phyloP scores from a whole-genome alignment of 192 early-diverging fungal genomes.

The Mortierella antarctica region DNA sequence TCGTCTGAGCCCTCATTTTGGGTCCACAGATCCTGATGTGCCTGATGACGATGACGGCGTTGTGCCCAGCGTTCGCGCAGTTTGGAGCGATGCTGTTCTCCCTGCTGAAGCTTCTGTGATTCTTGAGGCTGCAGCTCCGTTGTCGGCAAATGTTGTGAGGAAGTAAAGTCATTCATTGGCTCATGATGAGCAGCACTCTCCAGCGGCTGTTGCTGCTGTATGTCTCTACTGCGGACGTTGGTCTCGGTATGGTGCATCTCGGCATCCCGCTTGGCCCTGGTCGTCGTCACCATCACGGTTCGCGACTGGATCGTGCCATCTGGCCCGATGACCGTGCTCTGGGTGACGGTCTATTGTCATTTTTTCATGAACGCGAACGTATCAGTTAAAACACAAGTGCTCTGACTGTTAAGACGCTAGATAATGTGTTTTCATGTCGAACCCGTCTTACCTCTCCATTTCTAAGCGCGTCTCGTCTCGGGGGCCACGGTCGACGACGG shows the following conservation, averaged over 20 bases:
- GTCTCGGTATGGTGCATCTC: constrained; percentile 9
- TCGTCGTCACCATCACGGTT: constrained; percentile 20
- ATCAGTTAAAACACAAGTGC: neutral
- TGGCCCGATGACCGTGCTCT: constrained; percentile 24
- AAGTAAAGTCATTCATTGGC: no score
- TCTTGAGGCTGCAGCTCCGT: no score
- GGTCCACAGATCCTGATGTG: neutral
- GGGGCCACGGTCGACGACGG: neutral
- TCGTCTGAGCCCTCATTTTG: neutral
- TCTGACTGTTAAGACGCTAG: neutral
- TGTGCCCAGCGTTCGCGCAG: neutral
- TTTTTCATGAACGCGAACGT: neutral
- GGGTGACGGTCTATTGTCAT: constrained; percentile 10
- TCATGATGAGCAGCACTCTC: no score
- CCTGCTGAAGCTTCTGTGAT: no score
- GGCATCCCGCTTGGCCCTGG: neutral
- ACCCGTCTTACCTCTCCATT: neutral
- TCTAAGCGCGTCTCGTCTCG: neutral
- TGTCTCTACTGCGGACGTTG: neutral
- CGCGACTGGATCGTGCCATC: constrained; percentile 30
- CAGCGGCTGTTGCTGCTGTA: no score
- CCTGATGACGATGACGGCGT: neutral
- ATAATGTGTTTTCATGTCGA: neutral
- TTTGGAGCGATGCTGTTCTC: neutral
- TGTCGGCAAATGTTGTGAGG: no score